Evolutionary conservation across 805 yeast species (phyloP).

Genomic region (Metschnikowia cubensis): DNA sequence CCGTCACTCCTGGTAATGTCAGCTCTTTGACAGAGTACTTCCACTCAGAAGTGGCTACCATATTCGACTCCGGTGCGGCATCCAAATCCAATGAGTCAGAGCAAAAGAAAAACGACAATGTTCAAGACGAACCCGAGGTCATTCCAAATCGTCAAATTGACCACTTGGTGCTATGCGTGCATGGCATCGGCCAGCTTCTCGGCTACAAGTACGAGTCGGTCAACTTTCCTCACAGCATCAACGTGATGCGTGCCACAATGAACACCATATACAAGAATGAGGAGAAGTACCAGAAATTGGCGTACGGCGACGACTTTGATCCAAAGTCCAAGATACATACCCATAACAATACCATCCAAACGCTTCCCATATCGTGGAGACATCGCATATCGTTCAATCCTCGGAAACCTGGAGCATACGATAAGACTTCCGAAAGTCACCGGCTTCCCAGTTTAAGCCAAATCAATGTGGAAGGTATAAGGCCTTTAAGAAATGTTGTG

Average conservation of each 20-base stretch:
- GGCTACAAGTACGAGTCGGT: conserved; percentile 76
- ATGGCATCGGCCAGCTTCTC: conserved; percentile 90
- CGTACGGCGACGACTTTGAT: conserved; percentile 20
- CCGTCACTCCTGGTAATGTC: conserved; percentile 29
- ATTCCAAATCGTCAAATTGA: conserved; percentile 36
- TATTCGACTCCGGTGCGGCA: conserved; percentile 18
- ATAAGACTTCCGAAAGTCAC: conserved; percentile 33
- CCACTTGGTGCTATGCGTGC: conserved; percentile 80
- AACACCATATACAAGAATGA: conserved; percentile 44
- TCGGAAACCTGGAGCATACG: conserved; percentile 26
- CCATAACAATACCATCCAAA: conserved; percentile 64
- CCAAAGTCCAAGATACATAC: conserved; percentile 12
- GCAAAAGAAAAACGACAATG: conserved; percentile 14
- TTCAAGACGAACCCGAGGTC: conserved; percentile 1
- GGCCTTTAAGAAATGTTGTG: conserved; percentile 68
- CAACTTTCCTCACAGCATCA: conserved; percentile 82
- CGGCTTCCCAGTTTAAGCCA: conserved; percentile 62
- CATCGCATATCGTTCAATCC: conserved; percentile 65
- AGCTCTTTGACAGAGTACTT: conserved; percentile 32
- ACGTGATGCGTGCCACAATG: conserved; percentile 57
- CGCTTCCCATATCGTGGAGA: conserved; percentile 90
- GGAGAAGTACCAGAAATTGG: conserved; percentile 34
- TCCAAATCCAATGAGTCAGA: conserved; percentile 11
- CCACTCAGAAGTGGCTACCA: conserved; percentile 24
- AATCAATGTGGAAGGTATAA: conserved; percentile 73